Conservation (phyloP, 2,329 filamentous ascomycete species). For the Claviceps quebecensis region DNA sequence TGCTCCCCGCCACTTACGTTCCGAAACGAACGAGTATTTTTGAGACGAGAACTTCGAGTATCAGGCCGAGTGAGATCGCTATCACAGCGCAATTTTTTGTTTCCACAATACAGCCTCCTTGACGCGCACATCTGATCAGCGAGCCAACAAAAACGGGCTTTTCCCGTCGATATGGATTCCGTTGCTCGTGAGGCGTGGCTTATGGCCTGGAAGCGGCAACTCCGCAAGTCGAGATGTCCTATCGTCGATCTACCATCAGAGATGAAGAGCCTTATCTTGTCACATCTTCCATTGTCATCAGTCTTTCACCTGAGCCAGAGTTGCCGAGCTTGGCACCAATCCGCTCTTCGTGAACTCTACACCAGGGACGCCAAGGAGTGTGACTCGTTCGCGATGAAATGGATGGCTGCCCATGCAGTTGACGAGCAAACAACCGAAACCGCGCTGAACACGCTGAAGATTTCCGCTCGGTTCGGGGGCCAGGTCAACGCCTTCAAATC, state of each 20-base stretch:
- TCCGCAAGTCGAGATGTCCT: not conserved
- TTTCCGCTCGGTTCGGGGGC: not conserved
- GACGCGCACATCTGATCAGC: not conserved
- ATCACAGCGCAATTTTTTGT: not conserved
- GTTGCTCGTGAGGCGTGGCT: not conserved
- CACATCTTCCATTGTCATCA: not conserved
- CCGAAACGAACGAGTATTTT: not conserved
- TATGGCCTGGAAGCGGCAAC: not conserved
- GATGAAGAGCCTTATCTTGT: not conserved
- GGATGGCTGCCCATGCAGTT: not conserved
- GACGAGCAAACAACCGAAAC: not conserved
- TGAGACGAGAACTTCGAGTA: not conserved
- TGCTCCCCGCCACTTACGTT: not conserved
- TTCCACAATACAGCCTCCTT: not conserved
- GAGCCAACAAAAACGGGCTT: not conserved
- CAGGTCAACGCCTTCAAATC: constrained; percentile 1
- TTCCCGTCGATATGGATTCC: constrained; percentile 24
- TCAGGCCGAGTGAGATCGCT: not conserved
- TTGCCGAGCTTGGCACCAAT: not conserved
- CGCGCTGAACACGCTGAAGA: not conserved
- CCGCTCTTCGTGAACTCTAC: not conserved
- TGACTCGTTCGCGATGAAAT: constrained; percentile 1
- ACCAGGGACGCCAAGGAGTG: not conserved
- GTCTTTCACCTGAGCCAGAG: not conserved
- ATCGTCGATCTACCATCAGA: not conserved